Evolutionary conservation across 116 monocot genomes (phyloP), one percentile per base, ranked within the genome.

Genomic region (Cymodocea nodosa): DNA sequence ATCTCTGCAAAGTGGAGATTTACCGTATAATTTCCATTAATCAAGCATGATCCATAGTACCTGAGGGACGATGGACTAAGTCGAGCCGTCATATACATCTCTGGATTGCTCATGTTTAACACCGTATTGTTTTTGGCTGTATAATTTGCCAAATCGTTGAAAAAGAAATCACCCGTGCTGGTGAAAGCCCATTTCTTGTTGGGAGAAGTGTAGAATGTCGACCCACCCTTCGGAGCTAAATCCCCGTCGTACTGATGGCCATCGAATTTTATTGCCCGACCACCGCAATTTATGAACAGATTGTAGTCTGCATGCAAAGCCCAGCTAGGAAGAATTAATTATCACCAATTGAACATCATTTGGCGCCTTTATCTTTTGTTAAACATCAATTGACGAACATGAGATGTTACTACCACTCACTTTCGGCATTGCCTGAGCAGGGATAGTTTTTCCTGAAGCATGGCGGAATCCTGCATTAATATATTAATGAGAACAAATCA

Each of bases 1-100:
- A 91, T 91, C 69, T 91, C 91, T 51, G 87, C 81, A 80, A 91
- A 52, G 91, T 78, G 24, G 40, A n/a, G n/a, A n/a, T n/a, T n/a
- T n/a, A n/a, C n/a, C n/a, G n/a, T n/a, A n/a, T n/a, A n/a, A n/a
- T n/a, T n/a, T n/a, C n/a, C n/a, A n/a, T n/a, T n/a, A n/a, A n/a
- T n/a, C n/a, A n/a, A n/a, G n/a, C n/a, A n/a, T n/a, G n/a, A n/a
- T n/a, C n/a, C n/a, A n/a, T n/a, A n/a, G n/a, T n/a, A n/a, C n/a
- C n/a, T n/a, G n/a, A n/a, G n/a, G n/a, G n/a, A n/a, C n/a, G n/a
- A n/a, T n/a, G n/a, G n/a, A n/a, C n/a, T n/a, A n/a, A n/a, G n/a
- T n/a, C n/a, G n/a, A n/a, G n/a, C n/a, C n/a, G n/a, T n/a, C n/a
- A n/a, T n/a, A n/a, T n/a, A n/a, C n/a, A n/a, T n/a, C n/a, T n/a